A percentile compares a stretch with the other conserved stretches of the same genome.
phyloP scores from a whole-genome alignment of 306 rosid species.

The Rosa lucieae region DNA sequence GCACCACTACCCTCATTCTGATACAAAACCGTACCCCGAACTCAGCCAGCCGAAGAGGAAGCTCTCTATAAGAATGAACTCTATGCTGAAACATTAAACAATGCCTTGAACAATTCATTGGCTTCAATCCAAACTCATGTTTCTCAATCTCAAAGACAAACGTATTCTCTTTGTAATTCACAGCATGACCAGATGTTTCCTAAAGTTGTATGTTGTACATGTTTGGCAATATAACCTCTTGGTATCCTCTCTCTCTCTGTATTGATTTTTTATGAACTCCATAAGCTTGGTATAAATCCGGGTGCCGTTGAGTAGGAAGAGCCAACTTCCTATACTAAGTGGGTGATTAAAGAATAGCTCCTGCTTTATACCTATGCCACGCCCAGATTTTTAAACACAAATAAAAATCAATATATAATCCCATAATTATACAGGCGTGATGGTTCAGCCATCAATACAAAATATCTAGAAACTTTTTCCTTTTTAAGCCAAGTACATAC shows the following conservation, averaged over 20 bases:
- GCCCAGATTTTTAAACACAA: too few relatives aligned
- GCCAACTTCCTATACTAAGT: conserved; percentile 98
- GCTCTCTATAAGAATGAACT: conserved; percentile 86
- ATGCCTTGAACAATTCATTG: conserved; percentile 99
- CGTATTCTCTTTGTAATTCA: conserved; percentile 88
- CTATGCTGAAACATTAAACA: conserved; percentile 93
- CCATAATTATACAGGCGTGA: too few relatives aligned
- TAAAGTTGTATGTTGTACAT: conserved; percentile 91
- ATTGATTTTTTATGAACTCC: conserved; percentile 71
- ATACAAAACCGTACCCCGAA: conserved; percentile 81
- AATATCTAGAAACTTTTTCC: too few relatives aligned
- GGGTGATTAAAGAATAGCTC: conserved; percentile 91
- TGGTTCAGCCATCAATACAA: too few relatives aligned
- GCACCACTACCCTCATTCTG: conserved; percentile 99
- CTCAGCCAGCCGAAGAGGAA: conserved; percentile 94
- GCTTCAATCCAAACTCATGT: conserved; percentile 96
- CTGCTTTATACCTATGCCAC: conserved; percentile 45
- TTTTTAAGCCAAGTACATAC: too few relatives aligned
- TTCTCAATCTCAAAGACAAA: conserved; percentile 92
- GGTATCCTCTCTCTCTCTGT: conserved; percentile 61
- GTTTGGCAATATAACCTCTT: conserved; percentile 95
- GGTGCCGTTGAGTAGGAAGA: conserved; percentile 87
- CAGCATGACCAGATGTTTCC: conserved; percentile 97
- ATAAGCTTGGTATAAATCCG: conserved; percentile 77
- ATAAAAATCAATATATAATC: too few relatives aligned